Evolutionary conservation across 208 protist species (phyloP).

Genomic region (Leishmania gerbilli): DNA sequence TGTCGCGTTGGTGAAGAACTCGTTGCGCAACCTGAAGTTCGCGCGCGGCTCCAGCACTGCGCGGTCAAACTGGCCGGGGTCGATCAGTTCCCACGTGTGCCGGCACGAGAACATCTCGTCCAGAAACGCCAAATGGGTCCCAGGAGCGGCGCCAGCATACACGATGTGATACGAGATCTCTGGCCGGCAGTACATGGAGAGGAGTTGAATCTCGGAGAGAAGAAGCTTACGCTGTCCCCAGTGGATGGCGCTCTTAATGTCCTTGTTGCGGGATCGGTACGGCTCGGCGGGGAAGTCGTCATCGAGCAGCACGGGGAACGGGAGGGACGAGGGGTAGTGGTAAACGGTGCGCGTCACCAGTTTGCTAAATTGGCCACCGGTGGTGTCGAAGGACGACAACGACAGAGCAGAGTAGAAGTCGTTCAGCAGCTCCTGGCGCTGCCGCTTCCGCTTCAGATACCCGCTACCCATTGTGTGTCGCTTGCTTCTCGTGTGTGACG

Average conservation of each 20-base stretch:
- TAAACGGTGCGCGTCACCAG: constrained; percentile 40
- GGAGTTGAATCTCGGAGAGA: constrained; percentile 95
- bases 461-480: constrained; percentile 14
- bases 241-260: constrained; percentile 93
- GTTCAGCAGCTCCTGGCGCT: constrained; percentile 33
- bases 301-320: constrained; percentile 76
- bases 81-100: constrained; percentile 93
- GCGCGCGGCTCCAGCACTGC: constrained; percentile 46
- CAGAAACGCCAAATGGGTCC: constrained; percentile 93
- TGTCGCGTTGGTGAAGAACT: constrained; percentile 94
- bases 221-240: constrained; percentile 97
- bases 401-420: constrained; percentile 16
- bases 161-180: constrained; percentile 91
- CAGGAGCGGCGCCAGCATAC: constrained; percentile 95
- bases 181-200: constrained; percentile 77
- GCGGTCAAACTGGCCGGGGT: constrained; percentile 93
- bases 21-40: constrained; percentile 91
- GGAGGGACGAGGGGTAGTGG: constrained; percentile 79
- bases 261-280: constrained; percentile 82
- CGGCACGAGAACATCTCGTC: constrained; percentile 84
- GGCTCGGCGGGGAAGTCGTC: constrained; percentile 68
- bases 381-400: background rate
- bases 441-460: constrained; percentile 37
- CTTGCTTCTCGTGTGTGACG: background rate
- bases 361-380: constrained; percentile 4